Percentiles rank a stretch among this genome's conserved stretches.
Evolutionary conservation across 2,329 filamentous ascomycete genomes (phyloP).

Genomic region (Alternaria postmessia): DNA sequence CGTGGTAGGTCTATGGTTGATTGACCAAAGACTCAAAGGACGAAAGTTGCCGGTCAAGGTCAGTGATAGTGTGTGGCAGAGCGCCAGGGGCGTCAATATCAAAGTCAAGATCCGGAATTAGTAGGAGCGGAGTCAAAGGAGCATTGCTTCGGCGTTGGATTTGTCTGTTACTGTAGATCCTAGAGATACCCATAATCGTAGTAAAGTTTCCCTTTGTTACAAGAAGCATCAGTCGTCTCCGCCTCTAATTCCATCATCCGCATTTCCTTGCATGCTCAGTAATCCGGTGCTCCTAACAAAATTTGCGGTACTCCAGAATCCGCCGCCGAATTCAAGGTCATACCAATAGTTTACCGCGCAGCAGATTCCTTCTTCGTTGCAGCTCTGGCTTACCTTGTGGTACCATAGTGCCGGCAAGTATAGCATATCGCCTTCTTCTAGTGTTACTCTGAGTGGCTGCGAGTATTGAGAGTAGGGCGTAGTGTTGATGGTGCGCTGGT

Average conservation of each 20-base stretch:
- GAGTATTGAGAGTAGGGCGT: constrained; percentile 69
- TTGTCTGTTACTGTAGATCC: constrained; percentile 11
- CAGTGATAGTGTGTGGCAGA: constrained; percentile 78
- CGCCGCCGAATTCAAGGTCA: constrained; percentile 78
- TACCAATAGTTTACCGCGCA: constrained; percentile 89
- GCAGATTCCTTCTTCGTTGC: constrained; percentile 73
- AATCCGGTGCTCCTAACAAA: constrained; percentile 57
- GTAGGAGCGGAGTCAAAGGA: not conserved
- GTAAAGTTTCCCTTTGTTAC: constrained; percentile 5
- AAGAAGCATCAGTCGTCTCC: not conserved
- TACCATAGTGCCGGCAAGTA: constrained; percentile 84
- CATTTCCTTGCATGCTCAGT: constrained; percentile 19
- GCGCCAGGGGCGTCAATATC: constrained; percentile 61
- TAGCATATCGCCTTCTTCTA: constrained; percentile 79
- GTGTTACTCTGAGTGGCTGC: constrained; percentile 69
- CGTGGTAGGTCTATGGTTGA: constrained; percentile 82
- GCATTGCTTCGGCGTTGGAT: constrained; percentile 24
- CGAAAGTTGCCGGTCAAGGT: constrained; percentile 78
- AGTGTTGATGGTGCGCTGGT: constrained; percentile 55
- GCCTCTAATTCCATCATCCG: not conserved
- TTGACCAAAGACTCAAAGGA: constrained; percentile 81
- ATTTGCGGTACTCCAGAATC: constrained; percentile 68
- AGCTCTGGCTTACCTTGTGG: constrained; percentile 80
- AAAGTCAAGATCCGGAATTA: constrained; percentile 42
- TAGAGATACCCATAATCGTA: constrained; percentile 41